Percentiles rank a stretch among this genome's conserved stretches.
Conservation (phyloP, 192 early-diverging fungal genomes). For the Rhizophagus sp. region DNA sequence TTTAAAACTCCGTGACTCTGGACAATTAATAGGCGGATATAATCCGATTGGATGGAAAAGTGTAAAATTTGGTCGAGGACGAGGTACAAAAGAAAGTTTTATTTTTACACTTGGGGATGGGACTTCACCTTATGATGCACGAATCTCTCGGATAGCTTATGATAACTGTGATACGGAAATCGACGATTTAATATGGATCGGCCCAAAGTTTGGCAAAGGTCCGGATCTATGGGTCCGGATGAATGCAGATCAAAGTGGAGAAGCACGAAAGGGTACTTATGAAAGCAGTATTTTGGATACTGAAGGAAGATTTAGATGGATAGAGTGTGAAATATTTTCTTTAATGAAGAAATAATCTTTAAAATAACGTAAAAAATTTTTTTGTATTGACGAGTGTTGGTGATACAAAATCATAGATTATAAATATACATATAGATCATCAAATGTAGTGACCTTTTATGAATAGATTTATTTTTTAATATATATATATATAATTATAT, state of each 20-base stretch:
- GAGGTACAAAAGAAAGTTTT: conserved; percentile 11
- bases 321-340: conserved; percentile 4
- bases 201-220: not conserved
- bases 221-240: conserved; percentile 9
- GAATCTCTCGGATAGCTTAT: not conserved
- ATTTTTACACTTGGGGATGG: conserved; percentile 14
- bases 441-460: too few relatives aligned
- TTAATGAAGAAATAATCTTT: not conserved
- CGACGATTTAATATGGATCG: not conserved
- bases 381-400: too few relatives aligned
- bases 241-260: not conserved
- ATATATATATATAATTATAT: too few relatives aligned
- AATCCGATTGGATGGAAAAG: conserved; percentile 8
- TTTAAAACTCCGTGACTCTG: not conserved
- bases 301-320: conserved; percentile 10
- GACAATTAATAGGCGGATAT: conserved; percentile 13
- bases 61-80: not conserved
- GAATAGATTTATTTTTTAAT: too few relatives aligned
- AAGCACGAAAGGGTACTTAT: conserved; percentile 8
- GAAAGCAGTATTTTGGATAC: not conserved
- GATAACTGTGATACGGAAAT: not conserved
- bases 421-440: too few relatives aligned
- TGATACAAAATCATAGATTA: too few relatives aligned
- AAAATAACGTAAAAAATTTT: too few relatives aligned
- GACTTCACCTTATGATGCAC: not conserved